These are phyloP conservation scores for Colletotrichum agaves DNA, from an alignment of 2,329 filamentous ascomycete species.

Conservation along the genomic window DNA sequence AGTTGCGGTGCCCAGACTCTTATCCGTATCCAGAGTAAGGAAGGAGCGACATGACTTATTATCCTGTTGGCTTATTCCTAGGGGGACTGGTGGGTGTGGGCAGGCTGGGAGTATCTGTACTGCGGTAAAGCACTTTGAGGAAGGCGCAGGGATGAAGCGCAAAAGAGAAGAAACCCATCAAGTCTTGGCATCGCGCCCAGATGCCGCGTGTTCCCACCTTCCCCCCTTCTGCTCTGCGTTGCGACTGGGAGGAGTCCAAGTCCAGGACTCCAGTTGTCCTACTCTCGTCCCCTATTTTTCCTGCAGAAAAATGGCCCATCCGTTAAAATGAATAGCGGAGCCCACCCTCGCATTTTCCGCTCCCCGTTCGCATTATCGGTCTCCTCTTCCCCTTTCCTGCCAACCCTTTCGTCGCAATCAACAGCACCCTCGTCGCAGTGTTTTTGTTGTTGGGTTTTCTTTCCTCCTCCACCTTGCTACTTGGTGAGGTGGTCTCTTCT, in stretches of 20 bases:
- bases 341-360: conserved; percentile 1
- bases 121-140: too few relatives aligned
- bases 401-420: conserved; percentile 1
- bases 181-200: conserved; percentile 32
- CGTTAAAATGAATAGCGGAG: conserved; percentile 35
- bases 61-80: conserved; percentile 2
- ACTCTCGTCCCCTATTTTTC: not conserved
- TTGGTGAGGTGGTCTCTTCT: not conserved
- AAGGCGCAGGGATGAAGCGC: conserved; percentile 23
- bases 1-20: not conserved
- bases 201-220: conserved; percentile 32
- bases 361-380: not conserved
- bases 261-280: too few relatives aligned
- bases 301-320: conserved; percentile 17
- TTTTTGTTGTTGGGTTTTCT: too few relatives aligned
- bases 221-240: not conserved
- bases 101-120: too few relatives aligned
- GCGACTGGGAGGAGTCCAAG: not conserved
- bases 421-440: not conserved
- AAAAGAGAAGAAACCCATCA: conserved; percentile 31
- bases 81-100: not conserved
- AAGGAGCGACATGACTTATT: conserved; percentile 20
- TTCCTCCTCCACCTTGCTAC: not conserved
- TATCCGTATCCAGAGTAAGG: not conserved
- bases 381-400: not conserved